Evolutionary conservation across 169 alveolate genomes (phyloP), one percentile per base, ranked within the genome.

Genomic region (Fabrea salina): DNA sequence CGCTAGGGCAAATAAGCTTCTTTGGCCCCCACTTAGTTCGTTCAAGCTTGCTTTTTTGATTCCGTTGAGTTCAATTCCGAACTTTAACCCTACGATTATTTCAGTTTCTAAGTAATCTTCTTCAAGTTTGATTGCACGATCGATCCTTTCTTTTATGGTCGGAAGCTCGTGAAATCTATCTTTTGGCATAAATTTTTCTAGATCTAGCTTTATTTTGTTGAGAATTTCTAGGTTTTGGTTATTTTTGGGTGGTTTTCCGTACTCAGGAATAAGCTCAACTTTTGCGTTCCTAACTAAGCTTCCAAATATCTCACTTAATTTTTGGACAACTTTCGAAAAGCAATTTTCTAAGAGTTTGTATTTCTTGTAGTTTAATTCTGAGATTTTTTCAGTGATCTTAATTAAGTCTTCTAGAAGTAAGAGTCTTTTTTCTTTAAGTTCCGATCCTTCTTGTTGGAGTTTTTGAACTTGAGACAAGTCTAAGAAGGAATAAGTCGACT

Each of bases 1-100:
- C n/a, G 99, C 93, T 25, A 98, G 92, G 2, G 99, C 99, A 75
- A 99, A 94, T 53, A 99, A 92, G 56, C 99, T 96, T 67, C 99
- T 91, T 88, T 98, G 98, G 1, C 99, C 99, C 37, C 99, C 99
- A 37, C 96, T 90, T 30, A 94, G 86, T 74, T 94, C 98, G 37
- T 92, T 70, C 35, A 98, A 91, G 25, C 97, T 91, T 47, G 93
- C 95, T 85, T 97, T 96, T 99, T 99, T 97, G 37, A 86, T 89
- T 11, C 92, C 93, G 64, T 95, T 96, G 71, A 97, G 94, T 0
- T 97, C 97, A 19, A 97, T 97, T 86, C 86, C 83, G 43, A 94
- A 75, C 72, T 90, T 94, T 27, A 93, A 81, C 39, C 97, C 97
- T 71, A 89, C 92, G 68, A 79, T n/a, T n/a, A n/a, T n/a, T n/a